Base-by-base conservation (phyloP, 1,284 basidiomycete genomes). In the Amylostereum areolatum region DNA sequence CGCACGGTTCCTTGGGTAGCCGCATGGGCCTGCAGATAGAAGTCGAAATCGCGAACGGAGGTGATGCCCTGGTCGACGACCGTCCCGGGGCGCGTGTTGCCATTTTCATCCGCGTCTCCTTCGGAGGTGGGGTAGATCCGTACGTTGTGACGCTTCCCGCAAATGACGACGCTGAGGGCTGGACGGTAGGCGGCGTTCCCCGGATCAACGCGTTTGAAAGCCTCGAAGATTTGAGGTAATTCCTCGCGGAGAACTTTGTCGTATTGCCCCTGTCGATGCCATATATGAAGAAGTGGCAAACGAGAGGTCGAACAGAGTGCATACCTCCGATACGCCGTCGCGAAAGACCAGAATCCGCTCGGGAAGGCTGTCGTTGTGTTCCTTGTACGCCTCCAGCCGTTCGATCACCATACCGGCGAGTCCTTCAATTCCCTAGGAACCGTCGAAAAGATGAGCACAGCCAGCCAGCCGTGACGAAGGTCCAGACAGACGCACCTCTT, bases 101-200 rank as follows among this genome's bases (percentile, higher is more conserved):
- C 85, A 53, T 83, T 85, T 48, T 62, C 70, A 54, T 78, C 76
- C 2, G 75, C 79, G 39, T 71, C 58, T 3, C 68, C 57, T 0
- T 67, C 64, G 34, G 72, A 63, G 0, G 77, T 77, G 0, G 85
- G 73, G 62, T 71, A 85, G 61, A 83, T 80, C 36, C 80, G 77
- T 0, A 86, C 81, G 58, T 91, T 78, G 59, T 92, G 89, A 0
- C 88, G 78, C 64, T 90, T 92, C 5, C 85, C 85, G 59, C 85
- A 89, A 46, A 90, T 75, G 52, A 86, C 68, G 58, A 89, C 87
- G 5, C 83, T 81, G 6, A 92, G 59, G 42, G 73, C 70, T 0
- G 87, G 89, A 18, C 63, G 62, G 59, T 87, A 89, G 1, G 70
- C 33, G 64, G 65, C 27, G 65, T 56, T 70, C 43, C 66, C 62